These are phyloP conservation scores for Fusarium chuoi DNA, from an alignment of 2,329 filamentous ascomycete species.

Conservation along the genomic window DNA sequence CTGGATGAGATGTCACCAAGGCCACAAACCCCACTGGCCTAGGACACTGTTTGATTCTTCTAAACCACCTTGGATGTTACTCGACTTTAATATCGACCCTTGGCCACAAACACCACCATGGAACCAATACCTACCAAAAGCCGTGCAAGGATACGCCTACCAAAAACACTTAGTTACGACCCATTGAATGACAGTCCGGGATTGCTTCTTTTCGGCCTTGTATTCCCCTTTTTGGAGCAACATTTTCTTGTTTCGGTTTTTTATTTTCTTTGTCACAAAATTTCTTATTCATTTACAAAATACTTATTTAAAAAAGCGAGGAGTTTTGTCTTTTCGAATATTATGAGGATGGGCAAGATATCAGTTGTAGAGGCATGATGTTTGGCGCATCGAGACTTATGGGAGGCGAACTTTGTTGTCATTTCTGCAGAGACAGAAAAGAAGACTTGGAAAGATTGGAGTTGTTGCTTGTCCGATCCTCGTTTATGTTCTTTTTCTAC, in stretches of 20 bases:
- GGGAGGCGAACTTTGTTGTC: conserved; percentile 19
- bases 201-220: conserved; percentile 38
- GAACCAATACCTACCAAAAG: conserved; percentile 19
- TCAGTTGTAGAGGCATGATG: conserved; percentile 45
- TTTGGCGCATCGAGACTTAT: conserved; percentile 42
- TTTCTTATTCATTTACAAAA: conserved; percentile 17
- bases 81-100: conserved; percentile 39
- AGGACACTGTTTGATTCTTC: conserved; percentile 35
- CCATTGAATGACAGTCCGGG: conserved; percentile 42
- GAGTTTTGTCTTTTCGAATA: conserved; percentile 44
- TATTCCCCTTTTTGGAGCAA: conserved; percentile 30
- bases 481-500: conserved; percentile 12
- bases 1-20: conserved; percentile 36
- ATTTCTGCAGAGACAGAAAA: conserved; percentile 30
- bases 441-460: conserved; percentile 31
- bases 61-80: conserved; percentile 31
- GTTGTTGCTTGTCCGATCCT: conserved; percentile 26
- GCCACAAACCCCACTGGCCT: conserved; percentile 13
- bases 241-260: conserved; percentile 6
- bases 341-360: conserved; percentile 43
- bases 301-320: conserved; percentile 42
- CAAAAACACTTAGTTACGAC: conserved; percentile 38
- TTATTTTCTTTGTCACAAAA: conserved; percentile 32
- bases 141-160: conserved; percentile 39
- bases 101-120: conserved; percentile 16